A percentile compares a stretch with the other conserved stretches of the same genome.
These are phyloP conservation scores for Purpureocillium takamizusanense DNA, from an alignment of 2,329 filamentous ascomycete species.

Conservation along the genomic window DNA sequence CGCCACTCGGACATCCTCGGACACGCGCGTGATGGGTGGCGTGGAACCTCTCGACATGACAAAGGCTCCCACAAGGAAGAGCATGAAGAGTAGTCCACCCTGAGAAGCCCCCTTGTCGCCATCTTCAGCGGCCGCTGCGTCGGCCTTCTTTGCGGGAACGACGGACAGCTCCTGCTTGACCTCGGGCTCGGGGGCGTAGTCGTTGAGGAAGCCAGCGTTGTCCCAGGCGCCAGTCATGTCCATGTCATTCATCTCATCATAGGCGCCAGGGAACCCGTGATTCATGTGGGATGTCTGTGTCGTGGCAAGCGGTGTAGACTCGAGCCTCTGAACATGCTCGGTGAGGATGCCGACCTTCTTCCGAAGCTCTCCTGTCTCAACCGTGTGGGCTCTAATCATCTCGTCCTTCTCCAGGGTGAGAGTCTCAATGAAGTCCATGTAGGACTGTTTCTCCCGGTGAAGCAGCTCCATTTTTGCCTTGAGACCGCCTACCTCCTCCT, in stretches of 20 bases:
- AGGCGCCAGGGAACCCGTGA: conserved; percentile 60
- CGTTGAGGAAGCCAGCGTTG: conserved; percentile 61
- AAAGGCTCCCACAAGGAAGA: conserved; percentile 92
- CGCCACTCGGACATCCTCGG: conserved; percentile 71
- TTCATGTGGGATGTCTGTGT: conserved; percentile 30
- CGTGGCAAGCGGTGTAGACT: conserved; percentile 40
- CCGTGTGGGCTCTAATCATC: conserved; percentile 77
- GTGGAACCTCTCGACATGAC: conserved; percentile 78
- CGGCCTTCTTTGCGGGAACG: conserved; percentile 42
- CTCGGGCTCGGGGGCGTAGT: conserved; percentile 55
- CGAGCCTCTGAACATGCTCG: conserved; percentile 62
- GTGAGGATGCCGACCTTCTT: conserved; percentile 84
- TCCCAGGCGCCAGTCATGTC: conserved; percentile 79
- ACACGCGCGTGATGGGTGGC: conserved; percentile 65
- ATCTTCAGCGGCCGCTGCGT: conserved; percentile 27
- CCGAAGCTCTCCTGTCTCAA: conserved; percentile 83
- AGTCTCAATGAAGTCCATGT: conserved; percentile 65
- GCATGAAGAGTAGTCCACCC: conserved; percentile 82
- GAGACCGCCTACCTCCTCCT: conserved; percentile 65
- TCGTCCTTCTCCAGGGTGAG: conserved; percentile 85
- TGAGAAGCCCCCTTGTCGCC: conserved; percentile 61
- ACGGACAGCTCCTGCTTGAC: conserved; percentile 52
- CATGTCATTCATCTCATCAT: conserved; percentile 75
- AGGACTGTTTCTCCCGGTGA: conserved; percentile 63
- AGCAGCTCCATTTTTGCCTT: conserved; percentile 63